Conservation (phyloP, 345 rosid genomes). For the Moringa oleifera region DNA sequence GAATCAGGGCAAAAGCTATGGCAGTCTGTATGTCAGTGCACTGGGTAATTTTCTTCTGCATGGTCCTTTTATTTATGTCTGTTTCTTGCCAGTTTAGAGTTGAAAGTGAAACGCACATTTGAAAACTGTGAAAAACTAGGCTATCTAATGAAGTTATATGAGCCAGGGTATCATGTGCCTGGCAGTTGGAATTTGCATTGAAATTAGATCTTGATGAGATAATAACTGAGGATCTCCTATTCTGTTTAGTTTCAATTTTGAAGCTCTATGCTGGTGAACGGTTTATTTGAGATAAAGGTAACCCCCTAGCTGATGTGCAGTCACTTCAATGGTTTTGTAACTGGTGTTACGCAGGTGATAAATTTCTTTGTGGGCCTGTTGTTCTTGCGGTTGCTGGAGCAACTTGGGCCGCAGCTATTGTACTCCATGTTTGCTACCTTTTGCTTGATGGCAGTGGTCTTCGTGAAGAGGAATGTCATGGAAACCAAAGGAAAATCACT, state of each 20-base stretch:
- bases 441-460: conserved; percentile 78
- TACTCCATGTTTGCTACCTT: conserved; percentile 72
- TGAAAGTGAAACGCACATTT: not conserved
- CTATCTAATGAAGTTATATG: not conserved
- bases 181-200: not conserved
- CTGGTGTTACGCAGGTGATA: conserved; percentile 48
- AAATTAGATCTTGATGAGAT: no score
- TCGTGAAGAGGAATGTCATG: conserved; percentile 74
- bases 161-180: not conserved
- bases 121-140: not conserved
- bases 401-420: conserved; percentile 71
- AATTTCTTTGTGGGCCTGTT: conserved; percentile 96
- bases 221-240: not conserved
- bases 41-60: conserved; percentile 58
- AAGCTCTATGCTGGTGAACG: not conserved
- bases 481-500: conserved; percentile 98
- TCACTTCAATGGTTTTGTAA: not conserved
- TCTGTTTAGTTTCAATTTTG: not conserved
- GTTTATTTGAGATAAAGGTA: not conserved
- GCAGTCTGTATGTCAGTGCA: conserved; percentile 95
- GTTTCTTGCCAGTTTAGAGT: not conserved
- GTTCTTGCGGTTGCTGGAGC: conserved; percentile 76
- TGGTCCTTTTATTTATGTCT: not conserved
- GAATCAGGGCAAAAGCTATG: conserved; percentile 96
- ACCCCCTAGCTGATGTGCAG: not conserved